Percentiles rank a stretch among this genome's conserved stretches.
These are phyloP conservation scores for Colletotrichum lupini DNA, from an alignment of 2,329 filamentous ascomycete species.

Conservation along the genomic window DNA sequence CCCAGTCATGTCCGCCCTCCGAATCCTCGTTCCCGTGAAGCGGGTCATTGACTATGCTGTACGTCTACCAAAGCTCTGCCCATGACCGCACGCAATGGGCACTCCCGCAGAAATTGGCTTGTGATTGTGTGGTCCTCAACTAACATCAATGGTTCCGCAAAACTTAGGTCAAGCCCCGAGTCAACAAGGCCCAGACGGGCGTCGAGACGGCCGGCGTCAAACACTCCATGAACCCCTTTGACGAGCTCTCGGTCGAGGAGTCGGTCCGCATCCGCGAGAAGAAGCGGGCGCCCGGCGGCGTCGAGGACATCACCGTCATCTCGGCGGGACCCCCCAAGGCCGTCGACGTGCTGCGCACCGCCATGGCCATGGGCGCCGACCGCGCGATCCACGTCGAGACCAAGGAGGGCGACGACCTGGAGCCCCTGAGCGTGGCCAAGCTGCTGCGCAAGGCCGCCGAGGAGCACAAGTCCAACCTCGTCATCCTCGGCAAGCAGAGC, in stretches of 20 bases:
- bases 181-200: conserved; percentile 81
- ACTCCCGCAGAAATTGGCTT: conserved; percentile 3
- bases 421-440: conserved; percentile 94
- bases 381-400: conserved; percentile 88
- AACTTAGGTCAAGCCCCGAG: conserved; percentile 73
- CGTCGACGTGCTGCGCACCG: conserved; percentile 89
- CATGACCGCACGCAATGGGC: conserved; percentile 3
- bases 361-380: conserved; percentile 99
- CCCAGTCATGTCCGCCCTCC: conserved; percentile 35
- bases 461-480: conserved; percentile 88
- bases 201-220: conserved; percentile 95
- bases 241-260: conserved; percentile 98
- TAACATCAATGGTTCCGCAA: conserved; percentile 20
- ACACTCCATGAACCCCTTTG: conserved; percentile 99
- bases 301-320: conserved; percentile 92
- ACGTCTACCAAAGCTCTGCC: conserved; percentile 47
- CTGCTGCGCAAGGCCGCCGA: conserved; percentile 83
- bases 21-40: conserved; percentile 83
- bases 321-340: conserved; percentile 90
- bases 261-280: conserved; percentile 93
- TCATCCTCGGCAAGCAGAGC: conserved; percentile 96
- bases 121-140: conserved; percentile 15
- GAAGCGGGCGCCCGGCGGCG: conserved; percentile 76
- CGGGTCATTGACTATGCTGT: conserved; percentile 90
- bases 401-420: conserved; percentile 79